Conservation (phyloP, 441 rosid species). For the Capsella rubella region DNA sequence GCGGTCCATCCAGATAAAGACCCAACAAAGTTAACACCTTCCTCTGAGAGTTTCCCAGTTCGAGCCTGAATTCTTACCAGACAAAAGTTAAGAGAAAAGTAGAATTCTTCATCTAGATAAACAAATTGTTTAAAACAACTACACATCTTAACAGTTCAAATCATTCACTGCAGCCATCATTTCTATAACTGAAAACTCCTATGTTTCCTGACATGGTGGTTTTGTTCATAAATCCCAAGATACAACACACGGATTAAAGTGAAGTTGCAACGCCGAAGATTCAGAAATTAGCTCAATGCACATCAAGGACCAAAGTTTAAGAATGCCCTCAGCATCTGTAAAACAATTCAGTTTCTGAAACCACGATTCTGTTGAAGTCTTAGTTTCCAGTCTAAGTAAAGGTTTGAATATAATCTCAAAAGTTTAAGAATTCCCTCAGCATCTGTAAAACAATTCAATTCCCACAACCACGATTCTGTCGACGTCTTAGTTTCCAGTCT, state of each 20-base stretch:
- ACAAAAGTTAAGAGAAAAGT: slow-evolving; percentile 40
- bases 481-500: slow-evolving; percentile 13
- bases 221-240: not conserved
- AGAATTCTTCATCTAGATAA: not conserved
- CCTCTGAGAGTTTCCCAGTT: slow-evolving; percentile 70
- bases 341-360: not conserved
- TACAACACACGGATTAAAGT: not conserved
- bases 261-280: not conserved
- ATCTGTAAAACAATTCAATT: not conserved
- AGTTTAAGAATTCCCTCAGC: slow-evolving; percentile 10
- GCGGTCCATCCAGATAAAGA: slow-evolving; percentile 96
- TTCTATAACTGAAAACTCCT: slow-evolving; percentile 6
- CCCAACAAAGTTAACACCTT: slow-evolving; percentile 71
- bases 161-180: slow-evolving; percentile 19
- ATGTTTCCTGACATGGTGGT: not conserved
- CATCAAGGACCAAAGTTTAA: not conserved
- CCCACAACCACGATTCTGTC: not conserved
- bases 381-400: slow-evolving; percentile 12
- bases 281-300: not conserved
- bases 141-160: slow-evolving; percentile 4
- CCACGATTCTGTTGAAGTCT: not conserved
- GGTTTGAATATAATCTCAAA: not conserved
- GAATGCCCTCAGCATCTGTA: slow-evolving; percentile 1
- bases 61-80: slow-evolving; percentile 75
- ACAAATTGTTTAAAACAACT: not conserved